Conservation (phyloP, 2,329 filamentous ascomycete species). For the Cladosporium phlei region DNA sequence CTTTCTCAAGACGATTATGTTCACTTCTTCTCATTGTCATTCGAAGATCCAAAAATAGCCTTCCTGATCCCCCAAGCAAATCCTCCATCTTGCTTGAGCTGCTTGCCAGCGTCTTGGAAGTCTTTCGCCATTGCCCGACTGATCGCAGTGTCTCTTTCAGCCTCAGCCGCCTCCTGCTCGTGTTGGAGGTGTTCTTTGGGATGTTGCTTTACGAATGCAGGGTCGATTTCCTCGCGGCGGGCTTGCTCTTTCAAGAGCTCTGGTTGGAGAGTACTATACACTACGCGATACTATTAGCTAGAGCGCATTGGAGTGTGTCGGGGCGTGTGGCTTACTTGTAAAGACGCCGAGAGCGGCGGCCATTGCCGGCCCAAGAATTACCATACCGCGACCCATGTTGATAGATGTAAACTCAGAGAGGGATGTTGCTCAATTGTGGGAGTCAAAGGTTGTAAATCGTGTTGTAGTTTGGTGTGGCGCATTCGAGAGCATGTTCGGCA, state of each 20-base stretch:
- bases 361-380: constrained; percentile 7
- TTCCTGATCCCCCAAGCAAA: constrained; percentile 11
- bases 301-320: background rate
- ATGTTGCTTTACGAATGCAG: background rate
- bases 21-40: constrained; percentile 6
- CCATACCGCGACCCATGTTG: constrained; percentile 12
- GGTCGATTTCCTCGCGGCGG: constrained; percentile 3
- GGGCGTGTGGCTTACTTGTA: background rate
- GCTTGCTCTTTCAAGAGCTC: constrained; percentile 9
- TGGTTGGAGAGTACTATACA: constrained; percentile 5
- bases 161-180: constrained; percentile 1
- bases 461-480: background rate
- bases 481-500: background rate
- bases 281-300: background rate
- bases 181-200: background rate
- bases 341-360: constrained; percentile 3
- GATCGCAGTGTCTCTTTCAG: constrained; percentile 3
- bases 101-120: constrained; percentile 9
- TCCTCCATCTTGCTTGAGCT: background rate
- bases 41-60: constrained; percentile 1
- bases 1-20: too few relatives aligned
- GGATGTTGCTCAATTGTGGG: background rate
- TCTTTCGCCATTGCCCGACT: constrained; percentile 11
- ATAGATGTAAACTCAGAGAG: too few relatives aligned
- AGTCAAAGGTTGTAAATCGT: background rate